phyloP scores from a whole-genome alignment of 2,329 filamentous ascomycete species.

The Clonostachys solani region DNA sequence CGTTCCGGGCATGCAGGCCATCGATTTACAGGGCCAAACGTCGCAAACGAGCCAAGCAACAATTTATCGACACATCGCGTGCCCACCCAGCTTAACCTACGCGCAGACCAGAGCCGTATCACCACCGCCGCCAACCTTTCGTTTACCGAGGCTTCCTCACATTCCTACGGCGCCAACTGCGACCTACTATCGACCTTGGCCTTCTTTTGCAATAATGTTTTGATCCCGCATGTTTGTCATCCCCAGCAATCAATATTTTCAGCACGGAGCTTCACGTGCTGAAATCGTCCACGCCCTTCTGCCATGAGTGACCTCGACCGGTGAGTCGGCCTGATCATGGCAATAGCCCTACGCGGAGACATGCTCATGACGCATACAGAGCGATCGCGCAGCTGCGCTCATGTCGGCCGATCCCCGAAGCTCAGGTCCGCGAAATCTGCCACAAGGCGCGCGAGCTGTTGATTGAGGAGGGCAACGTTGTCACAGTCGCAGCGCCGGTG shows the following conservation, averaged over 20 bases:
- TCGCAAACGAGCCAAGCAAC: too few species aligned
- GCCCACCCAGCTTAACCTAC: too few species aligned
- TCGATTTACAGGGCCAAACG: too few species aligned
- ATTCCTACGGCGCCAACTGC: too few species aligned
- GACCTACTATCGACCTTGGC: too few species aligned
- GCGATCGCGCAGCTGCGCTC: conserved; percentile 93
- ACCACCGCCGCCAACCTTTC: too few species aligned
- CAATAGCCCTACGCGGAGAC: background rate
- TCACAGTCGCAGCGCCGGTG: conserved; percentile 89
- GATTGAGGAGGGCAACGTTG: conserved; percentile 97
- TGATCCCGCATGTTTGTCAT: background rate
- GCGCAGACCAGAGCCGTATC: too few species aligned
- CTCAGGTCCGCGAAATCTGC: conserved; percentile 92
- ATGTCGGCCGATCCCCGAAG: conserved; percentile 92
- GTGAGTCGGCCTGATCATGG: too few species aligned
- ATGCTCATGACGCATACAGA: conserved; percentile 37
- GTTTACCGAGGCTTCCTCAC: too few species aligned
- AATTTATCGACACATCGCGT: too few species aligned
- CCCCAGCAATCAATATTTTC: background rate
- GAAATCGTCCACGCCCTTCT: conserved; percentile 6
- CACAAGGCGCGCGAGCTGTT: conserved; percentile 94
- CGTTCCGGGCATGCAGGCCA: too few species aligned
- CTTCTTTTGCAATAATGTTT: background rate
- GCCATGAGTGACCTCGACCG: conserved; percentile 60
- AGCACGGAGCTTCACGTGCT: conserved; percentile 11